Base-by-base conservation (phyloP, 164 flowering plant genomes). In the Liquidambar formosana region DNA sequence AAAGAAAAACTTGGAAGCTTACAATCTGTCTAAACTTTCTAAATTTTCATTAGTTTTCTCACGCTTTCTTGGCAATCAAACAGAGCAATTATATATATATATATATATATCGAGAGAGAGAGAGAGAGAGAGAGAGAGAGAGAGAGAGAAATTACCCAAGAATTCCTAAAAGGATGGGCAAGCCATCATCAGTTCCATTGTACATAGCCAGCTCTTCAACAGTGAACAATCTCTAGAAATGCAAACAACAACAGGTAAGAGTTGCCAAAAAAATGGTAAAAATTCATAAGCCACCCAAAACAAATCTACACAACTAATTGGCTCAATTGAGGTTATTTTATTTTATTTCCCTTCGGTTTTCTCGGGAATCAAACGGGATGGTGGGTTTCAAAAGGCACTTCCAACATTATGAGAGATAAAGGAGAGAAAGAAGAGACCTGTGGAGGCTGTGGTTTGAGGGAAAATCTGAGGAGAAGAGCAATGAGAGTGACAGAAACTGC, bases 151-250 rank as follows among this genome's bases (percentile, higher is more conserved):
- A 18, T 18, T 83, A 84, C 94, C 96, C 96, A 16, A 90, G 81
- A 75, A 92, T 90, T 61, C 85, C 97, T 66, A 90, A 76, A 5
- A 86, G 82, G 21, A 92, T 88, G 8, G 92, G 95, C 62, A 83
- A 76, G 10, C 49, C 54, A 44, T 79, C 85, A 79, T 87, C 88
- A 56, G 91, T 84, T n/a, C 96, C 96, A 75, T 90, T 92, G 80
- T 84, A 83, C 63, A 75, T 71, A 25, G 90, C 85, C 57, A 92
- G 69, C 57, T 90, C 88, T 74, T 88, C 84, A 15, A 33, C 76
- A 16, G 71, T 82, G 80, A 88, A 92, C 41, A 92, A 43, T 74
- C 77, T 81, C 83, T 77, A 72, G 16, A 41, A 46, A 69, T 9
- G 49, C 53, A 45, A 47, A 25, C 12, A 44, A 25, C 12, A 44